Conservation (phyloP, 2,329 filamentous ascomycete genomes). For the Alternaria dauci region DNA sequence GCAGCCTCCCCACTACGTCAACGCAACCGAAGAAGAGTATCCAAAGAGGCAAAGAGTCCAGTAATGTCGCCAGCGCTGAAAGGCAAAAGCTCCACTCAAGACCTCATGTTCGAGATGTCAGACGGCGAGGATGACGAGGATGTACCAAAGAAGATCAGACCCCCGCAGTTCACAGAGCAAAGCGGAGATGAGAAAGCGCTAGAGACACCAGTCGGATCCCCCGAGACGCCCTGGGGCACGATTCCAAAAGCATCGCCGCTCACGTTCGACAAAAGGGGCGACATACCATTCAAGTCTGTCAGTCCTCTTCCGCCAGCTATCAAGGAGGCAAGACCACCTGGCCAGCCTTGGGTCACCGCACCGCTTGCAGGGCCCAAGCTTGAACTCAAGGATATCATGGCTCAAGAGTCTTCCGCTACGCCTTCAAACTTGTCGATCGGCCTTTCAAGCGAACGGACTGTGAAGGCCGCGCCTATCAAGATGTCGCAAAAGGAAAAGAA, state of each 20-base stretch:
- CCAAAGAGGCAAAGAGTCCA: conserved; percentile 64
- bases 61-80: conserved; percentile 72
- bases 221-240: conserved; percentile 38
- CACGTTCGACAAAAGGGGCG: conserved; percentile 12
- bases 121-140: conserved; percentile 65
- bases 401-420: conserved; percentile 61
- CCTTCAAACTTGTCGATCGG: conserved; percentile 63
- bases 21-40: conserved; percentile 53
- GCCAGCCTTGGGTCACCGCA: conserved; percentile 62
- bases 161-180: conserved; percentile 29
- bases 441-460: conserved; percentile 54
- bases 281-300: conserved; percentile 30
- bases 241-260: conserved; percentile 27
- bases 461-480: conserved; percentile 61
- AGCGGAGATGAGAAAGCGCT: conserved; percentile 12
- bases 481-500: conserved; percentile 94
- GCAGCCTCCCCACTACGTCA: conserved; percentile 57
- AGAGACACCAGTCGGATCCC: conserved; percentile 31
- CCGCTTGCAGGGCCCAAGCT: conserved; percentile 69
- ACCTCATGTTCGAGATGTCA: conserved; percentile 95
- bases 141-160: conserved; percentile 27
- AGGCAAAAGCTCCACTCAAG: conserved; percentile 72
- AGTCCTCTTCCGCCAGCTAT: conserved; percentile 33
- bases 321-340: conserved; percentile 39
- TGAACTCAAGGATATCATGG: conserved; percentile 80